phyloP scores from a whole-genome alignment of 164 flowering plant species.

The Liquidambar formosana region DNA sequence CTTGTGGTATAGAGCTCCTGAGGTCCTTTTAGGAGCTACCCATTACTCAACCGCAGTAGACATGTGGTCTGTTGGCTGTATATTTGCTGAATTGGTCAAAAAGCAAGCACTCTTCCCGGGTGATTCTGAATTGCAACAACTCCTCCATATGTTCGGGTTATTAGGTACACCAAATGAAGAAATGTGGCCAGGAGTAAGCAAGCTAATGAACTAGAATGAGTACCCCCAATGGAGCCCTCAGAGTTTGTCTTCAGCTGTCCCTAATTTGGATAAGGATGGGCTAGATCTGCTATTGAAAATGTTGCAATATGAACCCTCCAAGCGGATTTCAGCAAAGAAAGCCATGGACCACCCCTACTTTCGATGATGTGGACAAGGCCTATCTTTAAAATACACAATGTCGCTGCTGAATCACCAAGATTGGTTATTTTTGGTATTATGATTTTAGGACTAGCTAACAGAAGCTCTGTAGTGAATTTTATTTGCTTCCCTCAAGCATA shows the following conservation, averaged over 20 bases:
- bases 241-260: constrained; percentile 60
- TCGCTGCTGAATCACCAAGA: neutral
- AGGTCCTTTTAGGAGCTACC: constrained; percentile 68
- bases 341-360: constrained; percentile 91
- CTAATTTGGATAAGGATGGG: constrained; percentile 62
- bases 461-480: neutral
- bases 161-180: constrained; percentile 88
- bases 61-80: constrained; percentile 94
- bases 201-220: constrained; percentile 80
- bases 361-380: constrained; percentile 60
- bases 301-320: constrained; percentile 74
- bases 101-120: constrained; percentile 83
- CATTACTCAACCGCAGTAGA: constrained; percentile 85
- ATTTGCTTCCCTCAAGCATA: constrained; percentile 54
- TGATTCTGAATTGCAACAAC: constrained; percentile 92
- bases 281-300: constrained; percentile 72
- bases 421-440: neutral
- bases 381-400: constrained; percentile 30
- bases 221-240: constrained; percentile 85
- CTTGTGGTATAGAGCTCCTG: constrained; percentile 77
- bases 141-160: constrained; percentile 88
- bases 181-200: constrained; percentile 89
- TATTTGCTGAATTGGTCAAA: constrained; percentile 88
- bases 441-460: neutral
- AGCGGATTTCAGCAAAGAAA: constrained; percentile 80